Percentiles rank a stretch among this genome's conserved stretches.
These are phyloP conservation scores for Flaveria robusta DNA, from an alignment of 129 eudicot genomes.

Conservation along the genomic window DNA sequence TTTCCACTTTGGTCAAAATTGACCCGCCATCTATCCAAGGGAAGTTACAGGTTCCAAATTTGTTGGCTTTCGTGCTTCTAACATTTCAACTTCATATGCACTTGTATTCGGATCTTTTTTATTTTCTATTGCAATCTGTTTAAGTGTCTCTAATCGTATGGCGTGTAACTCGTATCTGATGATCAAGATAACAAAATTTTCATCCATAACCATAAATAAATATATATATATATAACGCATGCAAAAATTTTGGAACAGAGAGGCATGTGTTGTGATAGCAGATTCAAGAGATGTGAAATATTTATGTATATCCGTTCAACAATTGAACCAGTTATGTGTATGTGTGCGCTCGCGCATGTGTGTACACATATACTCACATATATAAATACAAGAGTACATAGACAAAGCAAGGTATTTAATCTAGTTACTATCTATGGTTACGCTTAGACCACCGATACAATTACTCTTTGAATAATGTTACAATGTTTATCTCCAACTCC, in stretches of 20 bases:
- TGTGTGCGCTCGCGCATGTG: neutral
- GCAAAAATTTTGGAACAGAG: constrained; percentile 16
- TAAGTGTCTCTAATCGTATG: constrained; percentile 61
- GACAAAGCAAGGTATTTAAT: constrained; percentile 1
- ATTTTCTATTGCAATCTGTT: constrained; percentile 53
- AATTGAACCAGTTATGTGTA: neutral
- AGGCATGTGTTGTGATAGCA: neutral
- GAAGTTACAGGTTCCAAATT: constrained; percentile 31
- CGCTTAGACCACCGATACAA: neutral
- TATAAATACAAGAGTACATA: neutral
- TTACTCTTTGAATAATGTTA: too few species aligned
- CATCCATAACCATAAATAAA: neutral
- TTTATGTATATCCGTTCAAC: neutral
- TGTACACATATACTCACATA: neutral
- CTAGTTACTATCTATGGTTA: neutral
- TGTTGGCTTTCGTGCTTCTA: constrained; percentile 56
- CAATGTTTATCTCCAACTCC: too few species aligned
- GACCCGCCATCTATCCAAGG: constrained; percentile 27
- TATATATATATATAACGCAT: neutral
- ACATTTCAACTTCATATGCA: constrained; percentile 89
- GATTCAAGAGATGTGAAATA: neutral
- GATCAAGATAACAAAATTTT: constrained; percentile 21
- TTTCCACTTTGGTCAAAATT: constrained; percentile 17
- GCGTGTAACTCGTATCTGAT: constrained; percentile 83
- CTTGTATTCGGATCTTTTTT: constrained; percentile 38